A percentile compares a stretch with the other conserved stretches of the same genome.
Evolutionary conservation across 768 basidiomycete species (phyloP).

Genomic region (Cytidiella melzeri): DNA sequence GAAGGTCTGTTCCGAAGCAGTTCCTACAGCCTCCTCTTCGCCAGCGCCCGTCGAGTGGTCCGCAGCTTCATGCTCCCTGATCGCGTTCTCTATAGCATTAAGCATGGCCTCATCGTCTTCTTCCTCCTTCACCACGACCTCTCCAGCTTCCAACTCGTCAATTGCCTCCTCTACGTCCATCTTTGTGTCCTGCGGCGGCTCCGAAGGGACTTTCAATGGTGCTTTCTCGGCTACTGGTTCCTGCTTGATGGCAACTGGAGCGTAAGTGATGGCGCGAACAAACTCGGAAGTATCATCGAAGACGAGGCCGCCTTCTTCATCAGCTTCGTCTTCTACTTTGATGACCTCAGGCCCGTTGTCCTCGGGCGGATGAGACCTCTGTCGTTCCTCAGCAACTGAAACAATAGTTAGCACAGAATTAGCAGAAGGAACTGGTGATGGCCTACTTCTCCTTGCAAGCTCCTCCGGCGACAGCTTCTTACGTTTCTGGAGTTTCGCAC

Average conservation of each 20-base stretch:
- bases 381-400: constrained; percentile 55
- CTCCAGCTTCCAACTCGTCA: constrained; percentile 78
- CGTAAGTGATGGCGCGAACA: constrained; percentile 75
- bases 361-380: constrained; percentile 41
- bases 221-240: constrained; percentile 20
- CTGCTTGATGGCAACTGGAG: constrained; percentile 40
- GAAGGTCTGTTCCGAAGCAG: constrained; percentile 73
- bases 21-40: constrained; percentile 44
- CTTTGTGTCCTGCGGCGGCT: constrained; percentile 35
- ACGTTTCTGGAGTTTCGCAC: constrained; percentile 70
- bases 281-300: constrained; percentile 98
- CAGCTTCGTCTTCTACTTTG: constrained; percentile 43
- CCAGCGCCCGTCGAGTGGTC: constrained; percentile 33
- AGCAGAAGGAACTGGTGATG: background rate
- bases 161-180: constrained; percentile 50
- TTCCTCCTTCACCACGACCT: constrained; percentile 70
- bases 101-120: constrained; percentile 74
- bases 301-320: constrained; percentile 54
- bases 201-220: constrained; percentile 22
- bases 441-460: constrained; percentile 63
- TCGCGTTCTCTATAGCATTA: constrained; percentile 63
- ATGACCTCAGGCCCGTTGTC: constrained; percentile 28
- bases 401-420: constrained; percentile 20
- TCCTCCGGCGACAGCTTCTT: constrained; percentile 81
- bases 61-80: constrained; percentile 58